Percentiles rank a stretch among this genome's conserved stretches.
phyloP scores from a whole-genome alignment of 2,329 filamentous ascomycete genomes.

The Diaporthe capsici region DNA sequence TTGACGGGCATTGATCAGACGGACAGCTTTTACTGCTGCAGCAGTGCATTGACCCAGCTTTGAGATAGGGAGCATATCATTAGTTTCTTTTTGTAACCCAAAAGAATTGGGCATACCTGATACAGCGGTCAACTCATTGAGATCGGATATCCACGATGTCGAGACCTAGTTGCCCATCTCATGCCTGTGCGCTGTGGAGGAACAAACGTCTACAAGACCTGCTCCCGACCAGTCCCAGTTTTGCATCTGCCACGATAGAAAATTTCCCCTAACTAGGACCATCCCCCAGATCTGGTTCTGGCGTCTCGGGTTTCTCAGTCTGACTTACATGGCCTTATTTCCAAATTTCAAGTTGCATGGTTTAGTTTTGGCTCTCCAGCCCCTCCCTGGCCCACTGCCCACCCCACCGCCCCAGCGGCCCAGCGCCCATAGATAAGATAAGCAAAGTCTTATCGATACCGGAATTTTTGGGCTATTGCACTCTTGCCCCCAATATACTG shows the following conservation, averaged over 20 bases:
- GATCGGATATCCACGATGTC: too few relatives aligned
- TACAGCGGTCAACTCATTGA: neutral
- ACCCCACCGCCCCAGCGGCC: neutral
- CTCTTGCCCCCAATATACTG: neutral
- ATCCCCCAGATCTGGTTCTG: too few relatives aligned
- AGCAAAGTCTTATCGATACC: slow-evolving; percentile 24
- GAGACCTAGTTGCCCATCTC: neutral
- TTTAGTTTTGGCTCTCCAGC: neutral
- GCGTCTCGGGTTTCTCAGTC: neutral
- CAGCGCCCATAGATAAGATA: slow-evolving; percentile 14
- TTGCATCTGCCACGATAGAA: too few relatives aligned
- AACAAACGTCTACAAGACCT: neutral
- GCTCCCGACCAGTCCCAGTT: neutral
- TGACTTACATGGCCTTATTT: neutral
- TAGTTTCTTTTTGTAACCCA: neutral
- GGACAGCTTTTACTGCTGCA: too few relatives aligned
- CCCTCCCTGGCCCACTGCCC: neutral
- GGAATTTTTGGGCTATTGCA: slow-evolving; percentile 18
- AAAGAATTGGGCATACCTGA: neutral
- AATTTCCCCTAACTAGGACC: too few relatives aligned
- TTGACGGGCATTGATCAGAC: neutral
- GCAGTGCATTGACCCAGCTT: neutral
- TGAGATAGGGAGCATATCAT: neutral
- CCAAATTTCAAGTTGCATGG: neutral
- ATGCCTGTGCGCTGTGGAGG: neutral